Evolutionary conservation across 805 yeast species (phyloP).

Genomic region (Spathaspora girioi): DNA sequence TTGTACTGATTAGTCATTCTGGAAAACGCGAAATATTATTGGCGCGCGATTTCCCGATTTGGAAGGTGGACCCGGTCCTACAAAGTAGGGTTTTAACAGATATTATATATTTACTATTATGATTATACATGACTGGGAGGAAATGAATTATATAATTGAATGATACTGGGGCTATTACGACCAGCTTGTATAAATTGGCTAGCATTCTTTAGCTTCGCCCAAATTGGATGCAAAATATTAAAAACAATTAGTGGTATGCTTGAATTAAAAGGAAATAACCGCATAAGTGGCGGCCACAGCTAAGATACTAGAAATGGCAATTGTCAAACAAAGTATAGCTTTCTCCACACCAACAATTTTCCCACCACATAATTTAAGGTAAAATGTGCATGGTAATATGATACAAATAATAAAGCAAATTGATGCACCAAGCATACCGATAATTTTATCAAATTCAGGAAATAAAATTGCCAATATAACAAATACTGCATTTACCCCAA

Average conservation of each 20-base stretch:
- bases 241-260: too few species aligned
- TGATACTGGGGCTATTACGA: too few species aligned
- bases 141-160: too few species aligned
- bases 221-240: too few species aligned
- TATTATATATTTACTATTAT: too few species aligned
- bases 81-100: not conserved
- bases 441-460: constrained; percentile 77
- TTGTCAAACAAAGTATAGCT: constrained; percentile 38
- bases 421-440: constrained; percentile 79
- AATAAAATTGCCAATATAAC: constrained; percentile 59
- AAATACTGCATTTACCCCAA: constrained; percentile 52
- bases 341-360: constrained; percentile 40
- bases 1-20: not conserved
- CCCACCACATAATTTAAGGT: constrained; percentile 50
- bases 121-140: too few species aligned
- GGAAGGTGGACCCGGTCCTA: not conserved
- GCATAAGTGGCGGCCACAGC: constrained; percentile 64
- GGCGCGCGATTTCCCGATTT: not conserved
- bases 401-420: constrained; percentile 78
- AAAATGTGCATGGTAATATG: constrained; percentile 72
- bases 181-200: too few species aligned
- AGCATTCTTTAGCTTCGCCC: too few species aligned
- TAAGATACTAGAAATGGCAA: constrained; percentile 42
- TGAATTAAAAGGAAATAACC: constrained; percentile 13
- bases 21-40: not conserved